Evolutionary conservation across 1,139 yeast genomes (phyloP).

Genomic region (Suhomyces maxii): DNA sequence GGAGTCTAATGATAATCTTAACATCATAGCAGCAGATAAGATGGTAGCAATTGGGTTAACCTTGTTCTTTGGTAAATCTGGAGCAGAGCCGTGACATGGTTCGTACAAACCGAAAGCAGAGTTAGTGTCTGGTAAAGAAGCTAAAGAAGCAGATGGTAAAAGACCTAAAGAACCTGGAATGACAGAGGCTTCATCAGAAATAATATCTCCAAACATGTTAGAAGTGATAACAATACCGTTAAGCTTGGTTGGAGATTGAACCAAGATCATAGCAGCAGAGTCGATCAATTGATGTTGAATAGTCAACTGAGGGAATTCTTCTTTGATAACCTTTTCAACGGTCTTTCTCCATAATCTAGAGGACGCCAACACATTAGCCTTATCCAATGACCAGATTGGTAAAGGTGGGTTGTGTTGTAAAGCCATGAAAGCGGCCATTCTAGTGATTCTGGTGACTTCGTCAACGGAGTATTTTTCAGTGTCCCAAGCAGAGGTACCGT

Average conservation of each 20-base stretch:
- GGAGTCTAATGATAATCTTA: constrained; percentile 81
- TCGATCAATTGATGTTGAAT: constrained; percentile 94
- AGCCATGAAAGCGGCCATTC: constrained; percentile 98
- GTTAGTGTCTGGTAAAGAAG: constrained; percentile 92
- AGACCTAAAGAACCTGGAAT: constrained; percentile 97
- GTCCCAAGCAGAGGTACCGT: constrained; percentile 73
- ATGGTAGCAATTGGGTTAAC: constrained; percentile 96
- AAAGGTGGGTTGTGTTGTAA: constrained; percentile 89
- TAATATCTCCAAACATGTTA: constrained; percentile 97
- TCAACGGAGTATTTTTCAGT: constrained; percentile 88
- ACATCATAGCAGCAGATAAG: constrained; percentile 95
- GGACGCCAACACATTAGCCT: constrained; percentile 95
- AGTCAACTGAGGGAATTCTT: constrained; percentile 85
- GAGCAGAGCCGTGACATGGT: constrained; percentile 99
- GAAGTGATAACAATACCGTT: constrained; percentile 91
- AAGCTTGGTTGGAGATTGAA: constrained; percentile 83
- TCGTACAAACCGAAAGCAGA: constrained; percentile 93
- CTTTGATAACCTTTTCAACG: constrained; percentile 76
- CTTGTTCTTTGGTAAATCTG: constrained; percentile 82
- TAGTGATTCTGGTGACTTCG: constrained; percentile 90
- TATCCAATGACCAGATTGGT: constrained; percentile 94
- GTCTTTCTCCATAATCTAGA: constrained; percentile 95
- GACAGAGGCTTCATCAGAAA: constrained; percentile 95
- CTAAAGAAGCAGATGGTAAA: constrained; percentile 93
- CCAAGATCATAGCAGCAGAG: constrained; percentile 96